Conservation (phyloP, 148 eudicot genomes). For the Diospyros kaki region DNA sequence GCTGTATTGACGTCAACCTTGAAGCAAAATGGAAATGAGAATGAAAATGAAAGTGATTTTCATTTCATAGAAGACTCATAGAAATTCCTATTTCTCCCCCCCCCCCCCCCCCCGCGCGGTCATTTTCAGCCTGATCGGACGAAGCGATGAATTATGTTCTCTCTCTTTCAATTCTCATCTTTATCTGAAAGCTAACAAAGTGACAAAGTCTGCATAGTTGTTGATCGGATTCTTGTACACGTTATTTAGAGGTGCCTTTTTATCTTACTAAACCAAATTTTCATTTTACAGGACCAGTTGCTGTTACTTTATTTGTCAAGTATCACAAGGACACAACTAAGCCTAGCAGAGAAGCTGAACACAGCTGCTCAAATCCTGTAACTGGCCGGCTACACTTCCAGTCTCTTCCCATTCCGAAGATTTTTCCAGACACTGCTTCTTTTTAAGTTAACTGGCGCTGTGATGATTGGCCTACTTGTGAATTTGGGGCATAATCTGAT, state of each 20-base stretch:
- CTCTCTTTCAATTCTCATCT: too few relatives aligned
- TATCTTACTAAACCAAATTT: background rate
- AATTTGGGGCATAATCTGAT: background rate
- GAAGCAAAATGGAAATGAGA: background rate
- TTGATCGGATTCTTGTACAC: too few relatives aligned
- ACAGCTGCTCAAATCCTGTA: constrained; percentile 93
- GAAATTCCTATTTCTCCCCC: background rate
- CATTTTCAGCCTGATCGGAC: background rate
- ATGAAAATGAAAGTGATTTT: background rate
- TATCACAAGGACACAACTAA: constrained; percentile 86
- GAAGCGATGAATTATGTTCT: background rate
- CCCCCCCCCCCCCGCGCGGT: too few relatives aligned
- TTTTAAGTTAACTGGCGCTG: background rate
- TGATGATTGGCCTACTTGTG: background rate
- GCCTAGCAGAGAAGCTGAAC: constrained; percentile 88
- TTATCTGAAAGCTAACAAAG: too few relatives aligned
- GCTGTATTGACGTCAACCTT: background rate
- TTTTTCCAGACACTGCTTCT: too few relatives aligned
- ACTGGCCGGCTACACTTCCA: background rate
- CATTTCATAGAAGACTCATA: too few relatives aligned
- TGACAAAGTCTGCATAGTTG: too few relatives aligned
- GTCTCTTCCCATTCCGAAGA: too few relatives aligned
- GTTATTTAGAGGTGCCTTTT: too few relatives aligned
- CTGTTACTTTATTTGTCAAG: constrained; percentile 83
- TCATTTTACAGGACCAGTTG: constrained; percentile 65